A percentile compares a stretch with the other conserved stretches of the same genome.
These are phyloP conservation scores for Helicostylum pulchrum DNA, from an alignment of 192 early-diverging fungal species.

Conservation along the genomic window DNA sequence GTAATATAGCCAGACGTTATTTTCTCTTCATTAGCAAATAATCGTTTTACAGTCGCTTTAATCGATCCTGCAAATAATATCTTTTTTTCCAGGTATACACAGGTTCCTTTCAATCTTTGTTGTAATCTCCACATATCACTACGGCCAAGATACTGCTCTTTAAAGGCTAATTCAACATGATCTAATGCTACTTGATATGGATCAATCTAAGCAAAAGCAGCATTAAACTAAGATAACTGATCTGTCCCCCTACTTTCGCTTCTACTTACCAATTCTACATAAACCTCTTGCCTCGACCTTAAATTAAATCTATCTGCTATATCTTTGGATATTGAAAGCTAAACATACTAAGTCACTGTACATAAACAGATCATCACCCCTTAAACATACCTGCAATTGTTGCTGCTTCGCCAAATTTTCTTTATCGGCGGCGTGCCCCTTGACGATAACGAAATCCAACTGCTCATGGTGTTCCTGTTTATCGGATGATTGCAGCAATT, in stretches of 20 bases:
- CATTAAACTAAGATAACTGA: background rate
- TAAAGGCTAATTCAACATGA: slow-evolving; percentile 82
- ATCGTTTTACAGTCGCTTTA: slow-evolving; percentile 72
- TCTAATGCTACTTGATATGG: slow-evolving; percentile 63
- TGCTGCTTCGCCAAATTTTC: slow-evolving; percentile 47
- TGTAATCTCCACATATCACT: slow-evolving; percentile 93
- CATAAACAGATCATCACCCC: background rate
- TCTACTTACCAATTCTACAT: slow-evolving; percentile 53
- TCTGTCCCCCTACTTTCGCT: background rate
- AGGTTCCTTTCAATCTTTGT: slow-evolving; percentile 60
- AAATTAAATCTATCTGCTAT: slow-evolving; percentile 66
- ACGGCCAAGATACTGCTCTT: slow-evolving; percentile 88
- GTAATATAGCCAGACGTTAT: slow-evolving; percentile 77
- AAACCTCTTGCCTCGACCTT: slow-evolving; percentile 55
- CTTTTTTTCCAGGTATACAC: slow-evolving; percentile 76
- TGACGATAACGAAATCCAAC: slow-evolving; percentile 46
- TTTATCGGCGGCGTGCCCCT: slow-evolving; percentile 48
- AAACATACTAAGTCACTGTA: background rate
- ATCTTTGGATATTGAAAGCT: slow-evolving; percentile 68
- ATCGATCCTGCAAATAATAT: slow-evolving; percentile 69
- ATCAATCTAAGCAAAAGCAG: slow-evolving; percentile 52
- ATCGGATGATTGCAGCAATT: background rate
- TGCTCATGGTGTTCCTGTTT: background rate
- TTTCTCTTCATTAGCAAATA: slow-evolving; percentile 65
- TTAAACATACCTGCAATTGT: slow-evolving; percentile 51